Evolutionary conservation across 345 rosid species (phyloP), one percentile per base, ranked within the genome.

Genomic region (Leavenworthia alabamica): DNA sequence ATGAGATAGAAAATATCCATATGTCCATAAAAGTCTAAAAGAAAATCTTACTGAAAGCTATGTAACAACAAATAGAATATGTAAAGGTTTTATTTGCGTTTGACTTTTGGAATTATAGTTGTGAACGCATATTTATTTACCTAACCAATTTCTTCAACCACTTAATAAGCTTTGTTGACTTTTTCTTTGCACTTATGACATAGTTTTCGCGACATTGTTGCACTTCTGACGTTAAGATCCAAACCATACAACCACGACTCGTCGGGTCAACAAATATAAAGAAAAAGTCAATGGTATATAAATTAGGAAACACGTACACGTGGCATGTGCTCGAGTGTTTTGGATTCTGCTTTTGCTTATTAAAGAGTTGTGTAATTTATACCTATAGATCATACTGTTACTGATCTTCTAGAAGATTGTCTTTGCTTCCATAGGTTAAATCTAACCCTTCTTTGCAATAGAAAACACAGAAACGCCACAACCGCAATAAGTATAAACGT

Each of bases 381-480:
- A 59, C 50, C 35, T 45, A 53, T 6, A 35, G 1, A 56, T 68
- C 67, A 71, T 7, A 50, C 50, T 49, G 62, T 64, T 3, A 5
- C 12, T 23, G 62, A 43, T 58, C 75, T 71, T 66, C 66, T 71
- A 33, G 75, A 50, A 17, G 74, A 44, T 52, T 73, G 88, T 76
- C 80, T 77, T 27, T 67, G 83, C 68, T 78, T 89, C 59, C 54
- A 69, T n/a, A 76, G 10, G 50, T 63, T 83, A 56, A 36, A 57
- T 71, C 78, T 82, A 65, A 62, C 72, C 72, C 83, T 81, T 66
- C 77, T 75, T 73, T 76, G 82, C 48, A 83, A 74, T 33, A 82
- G 31, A 59, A 81, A 63, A 71, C 78, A 77, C 22, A 85, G 67
- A 68, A 89, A 78, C 17, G 68, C 79, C 45, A 80, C 73, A 45